Conservation (phyloP, 2,329 filamentous ascomycete species). For the Calonectria pteridis region DNA sequence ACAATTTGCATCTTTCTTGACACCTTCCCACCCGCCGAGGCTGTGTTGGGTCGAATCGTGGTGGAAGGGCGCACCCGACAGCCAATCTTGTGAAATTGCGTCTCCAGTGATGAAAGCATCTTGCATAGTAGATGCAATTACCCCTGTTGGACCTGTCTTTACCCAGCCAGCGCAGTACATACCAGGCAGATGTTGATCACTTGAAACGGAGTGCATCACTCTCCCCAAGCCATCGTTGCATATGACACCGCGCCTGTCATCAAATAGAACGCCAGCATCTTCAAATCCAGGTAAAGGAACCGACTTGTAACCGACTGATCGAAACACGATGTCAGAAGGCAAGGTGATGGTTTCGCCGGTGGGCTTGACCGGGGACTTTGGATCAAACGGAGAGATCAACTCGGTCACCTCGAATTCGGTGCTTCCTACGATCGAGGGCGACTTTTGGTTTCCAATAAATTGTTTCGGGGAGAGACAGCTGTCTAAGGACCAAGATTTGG, state of each 20-base stretch:
- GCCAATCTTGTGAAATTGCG: slow-evolving; percentile 84
- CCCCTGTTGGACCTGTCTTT: slow-evolving; percentile 92
- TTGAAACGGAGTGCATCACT: slow-evolving; percentile 60
- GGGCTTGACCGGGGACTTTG: slow-evolving; percentile 59
- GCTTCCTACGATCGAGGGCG: slow-evolving; percentile 66
- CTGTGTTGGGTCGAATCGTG: slow-evolving; percentile 17
- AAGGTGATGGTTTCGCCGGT: slow-evolving; percentile 67
- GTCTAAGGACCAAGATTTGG: slow-evolving; percentile 85
- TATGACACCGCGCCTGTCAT: slow-evolving; percentile 79
- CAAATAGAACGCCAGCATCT: slow-evolving; percentile 82
- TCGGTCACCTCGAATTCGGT: slow-evolving; percentile 76
- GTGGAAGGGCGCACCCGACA: slow-evolving; percentile 56
- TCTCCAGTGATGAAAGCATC: slow-evolving; percentile 94
- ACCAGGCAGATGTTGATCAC: slow-evolving; percentile 66
- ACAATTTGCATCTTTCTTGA: slow-evolving; percentile 70
- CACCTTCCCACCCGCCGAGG: slow-evolving; percentile 78
- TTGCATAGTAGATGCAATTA: slow-evolving; percentile 95
- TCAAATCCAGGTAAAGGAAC: slow-evolving; percentile 80
- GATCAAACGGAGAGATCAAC: slow-evolving; percentile 68
- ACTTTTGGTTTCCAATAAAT: slow-evolving; percentile 67
- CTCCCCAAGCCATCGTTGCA: slow-evolving; percentile 86
- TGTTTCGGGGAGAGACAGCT: slow-evolving; percentile 84
- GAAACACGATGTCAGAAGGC: slow-evolving; percentile 81
- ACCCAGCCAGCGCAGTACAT: slow-evolving; percentile 97
- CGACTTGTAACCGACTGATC: slow-evolving; percentile 95